These are phyloP conservation scores for Cryoendolithus antarcticus DNA, from an alignment of 2,329 filamentous ascomycete species.

Conservation along the genomic window DNA sequence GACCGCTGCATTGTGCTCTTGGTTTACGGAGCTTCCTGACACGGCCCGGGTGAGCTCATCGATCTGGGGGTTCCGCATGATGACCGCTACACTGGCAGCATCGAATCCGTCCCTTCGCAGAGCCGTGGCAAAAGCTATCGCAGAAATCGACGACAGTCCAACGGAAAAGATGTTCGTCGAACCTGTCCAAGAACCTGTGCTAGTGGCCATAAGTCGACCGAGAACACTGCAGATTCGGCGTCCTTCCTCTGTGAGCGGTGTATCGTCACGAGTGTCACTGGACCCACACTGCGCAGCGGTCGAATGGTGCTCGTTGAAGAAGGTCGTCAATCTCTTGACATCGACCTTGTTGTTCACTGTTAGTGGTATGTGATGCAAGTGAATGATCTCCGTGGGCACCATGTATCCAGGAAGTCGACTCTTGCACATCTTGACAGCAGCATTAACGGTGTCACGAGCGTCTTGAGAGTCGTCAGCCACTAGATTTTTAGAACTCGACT, in stretches of 20 bases:
- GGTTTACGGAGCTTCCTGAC: conserved; percentile 6
- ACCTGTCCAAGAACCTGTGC: conserved; percentile 33
- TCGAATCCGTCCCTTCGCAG: conserved; percentile 52
- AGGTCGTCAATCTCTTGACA: conserved; percentile 50
- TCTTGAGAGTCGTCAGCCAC: conserved; percentile 17
- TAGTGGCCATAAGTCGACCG: conserved; percentile 38
- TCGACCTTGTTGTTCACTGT: conserved; percentile 88
- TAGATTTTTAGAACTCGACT: not conserved
- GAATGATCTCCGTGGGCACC: conserved; percentile 75
- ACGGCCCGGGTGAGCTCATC: conserved; percentile 28
- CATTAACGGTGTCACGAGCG: conserved; percentile 11
- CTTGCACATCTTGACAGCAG: conserved; percentile 45
- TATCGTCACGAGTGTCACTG: too few species aligned
- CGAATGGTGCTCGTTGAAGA: conserved; percentile 43
- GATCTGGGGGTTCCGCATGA: conserved; percentile 48
- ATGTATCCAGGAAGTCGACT: conserved; percentile 69
- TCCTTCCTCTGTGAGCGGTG: conserved; percentile 21
- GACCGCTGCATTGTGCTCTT: conserved; percentile 20
- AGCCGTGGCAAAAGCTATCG: conserved; percentile 53
- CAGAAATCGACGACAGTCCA: conserved; percentile 79
- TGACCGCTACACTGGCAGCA: conserved; percentile 48
- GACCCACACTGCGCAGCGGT: too few species aligned
- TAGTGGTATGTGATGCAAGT: conserved; percentile 59
- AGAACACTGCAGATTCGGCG: conserved; percentile 42
- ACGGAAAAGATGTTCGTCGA: conserved; percentile 68